phyloP scores from a whole-genome alignment of 169 alveolate species.

The Ichthyophthirius multifiliis region DNA sequence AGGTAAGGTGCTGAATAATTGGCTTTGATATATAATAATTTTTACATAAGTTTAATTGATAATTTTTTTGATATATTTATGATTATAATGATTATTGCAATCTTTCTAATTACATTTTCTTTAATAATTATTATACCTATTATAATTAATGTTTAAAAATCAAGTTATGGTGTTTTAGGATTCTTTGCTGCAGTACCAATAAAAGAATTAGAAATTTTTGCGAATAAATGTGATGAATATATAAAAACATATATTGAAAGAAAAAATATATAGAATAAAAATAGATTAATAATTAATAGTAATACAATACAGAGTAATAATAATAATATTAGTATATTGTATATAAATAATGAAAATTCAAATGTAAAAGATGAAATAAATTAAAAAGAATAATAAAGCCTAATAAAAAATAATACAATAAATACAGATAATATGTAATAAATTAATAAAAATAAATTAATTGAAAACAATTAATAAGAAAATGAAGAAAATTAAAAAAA shows the following conservation, averaged over 20 bases:
- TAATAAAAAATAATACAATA: no score
- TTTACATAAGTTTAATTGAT: conserved; percentile 1
- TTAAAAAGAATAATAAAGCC: background rate
- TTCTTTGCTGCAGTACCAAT: conserved; percentile 34
- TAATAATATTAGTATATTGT: no score
- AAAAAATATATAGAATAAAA: no score
- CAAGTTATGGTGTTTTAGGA: conserved; percentile 23
- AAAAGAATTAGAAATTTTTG: conserved; percentile 19
- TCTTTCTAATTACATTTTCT: background rate
- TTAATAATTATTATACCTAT: conserved; percentile 12
- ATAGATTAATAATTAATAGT: no score
- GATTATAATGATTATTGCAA: conserved; percentile 18
- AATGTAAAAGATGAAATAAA: background rate
- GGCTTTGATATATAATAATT: conserved; percentile 7
- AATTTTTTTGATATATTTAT: conserved; percentile 4
- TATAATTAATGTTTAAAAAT: conserved; percentile 31
- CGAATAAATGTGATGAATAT: conserved; percentile 30
- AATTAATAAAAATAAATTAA: background rate
- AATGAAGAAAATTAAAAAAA: background rate
- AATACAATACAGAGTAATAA: background rate
- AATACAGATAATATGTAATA: no score
- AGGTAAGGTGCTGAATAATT: conserved; percentile 15
- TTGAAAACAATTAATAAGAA: background rate
- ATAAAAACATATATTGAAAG: background rate
- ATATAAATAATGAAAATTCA: background rate